Percentiles rank a stretch among this genome's conserved stretches.
Evolutionary conservation across 2,329 filamentous ascomycete species (phyloP).

Genomic region (Fusarium praegraminearum): DNA sequence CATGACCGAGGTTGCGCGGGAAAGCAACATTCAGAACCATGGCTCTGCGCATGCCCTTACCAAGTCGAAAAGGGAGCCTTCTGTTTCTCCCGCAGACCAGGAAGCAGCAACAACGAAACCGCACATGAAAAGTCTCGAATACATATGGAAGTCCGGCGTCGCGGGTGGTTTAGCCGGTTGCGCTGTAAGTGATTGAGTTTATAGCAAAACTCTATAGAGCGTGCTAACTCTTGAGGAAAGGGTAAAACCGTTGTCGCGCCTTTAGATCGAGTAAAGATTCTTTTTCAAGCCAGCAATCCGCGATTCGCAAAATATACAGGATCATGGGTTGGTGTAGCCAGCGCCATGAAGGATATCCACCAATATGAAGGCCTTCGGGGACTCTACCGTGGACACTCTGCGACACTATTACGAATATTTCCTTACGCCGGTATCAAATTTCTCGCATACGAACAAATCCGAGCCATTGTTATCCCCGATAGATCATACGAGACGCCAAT

Average conservation of each 20-base stretch:
- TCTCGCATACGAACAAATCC: slow-evolving; percentile 96
- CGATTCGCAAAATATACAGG: slow-evolving; percentile 94
- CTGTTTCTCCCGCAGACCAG: slow-evolving; percentile 64
- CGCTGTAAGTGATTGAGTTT: slow-evolving; percentile 71
- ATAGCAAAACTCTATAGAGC: not conserved
- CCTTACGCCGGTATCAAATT: slow-evolving; percentile 99
- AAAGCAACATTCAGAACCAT: slow-evolving; percentile 50
- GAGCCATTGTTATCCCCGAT: slow-evolving; percentile 78
- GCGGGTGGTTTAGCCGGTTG: slow-evolving; percentile 93
- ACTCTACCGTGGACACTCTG: slow-evolving; percentile 93
- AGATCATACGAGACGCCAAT: slow-evolving; percentile 82
- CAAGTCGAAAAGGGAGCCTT: slow-evolving; percentile 51
- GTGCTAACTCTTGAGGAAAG: slow-evolving; percentile 58
- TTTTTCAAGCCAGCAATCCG: slow-evolving; percentile 95
- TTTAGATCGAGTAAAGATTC: slow-evolving; percentile 97
- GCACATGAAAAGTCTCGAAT: slow-evolving; percentile 78
- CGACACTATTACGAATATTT: slow-evolving; percentile 92
- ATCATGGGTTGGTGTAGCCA: slow-evolving; percentile 85
- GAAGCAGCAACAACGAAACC: slow-evolving; percentile 57
- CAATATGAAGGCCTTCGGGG: slow-evolving; percentile 77
- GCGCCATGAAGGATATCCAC: slow-evolving; percentile 87
- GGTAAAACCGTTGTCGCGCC: slow-evolving; percentile 96
- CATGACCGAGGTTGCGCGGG: slow-evolving; percentile 64
- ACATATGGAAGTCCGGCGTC: slow-evolving; percentile 83
- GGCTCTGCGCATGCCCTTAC: slow-evolving; percentile 34